These are phyloP conservation scores for Spinellus fusiger DNA, from an alignment of 192 early-diverging fungal genomes.

Conservation along the genomic window DNA sequence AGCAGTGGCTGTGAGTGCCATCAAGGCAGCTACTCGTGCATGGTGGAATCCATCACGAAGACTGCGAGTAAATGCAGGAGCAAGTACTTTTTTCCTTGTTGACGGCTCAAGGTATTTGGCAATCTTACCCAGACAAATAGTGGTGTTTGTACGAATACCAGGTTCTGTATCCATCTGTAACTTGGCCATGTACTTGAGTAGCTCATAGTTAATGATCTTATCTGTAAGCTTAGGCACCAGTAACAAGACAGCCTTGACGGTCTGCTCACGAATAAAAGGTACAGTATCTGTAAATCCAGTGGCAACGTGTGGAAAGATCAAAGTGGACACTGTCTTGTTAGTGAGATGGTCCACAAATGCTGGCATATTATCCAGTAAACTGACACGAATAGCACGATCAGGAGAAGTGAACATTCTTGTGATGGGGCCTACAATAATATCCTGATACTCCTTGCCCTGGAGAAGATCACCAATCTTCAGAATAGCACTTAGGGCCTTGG, in stretches of 20 bases:
- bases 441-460: conserved; percentile 67
- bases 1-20: conserved; percentile 71
- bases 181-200: conserved; percentile 83
- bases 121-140: conserved; percentile 93
- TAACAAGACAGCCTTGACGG: conserved; percentile 76
- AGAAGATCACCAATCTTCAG: conserved; percentile 77
- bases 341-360: conserved; percentile 65
- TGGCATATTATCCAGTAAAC: conserved; percentile 76
- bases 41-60: conserved; percentile 86
- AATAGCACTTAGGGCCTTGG: conserved; percentile 71
- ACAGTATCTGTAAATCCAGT: conserved; percentile 85
- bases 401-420: conserved; percentile 82
- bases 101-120: conserved; percentile 55
- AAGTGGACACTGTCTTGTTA: conserved; percentile 64
- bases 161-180: conserved; percentile 87
- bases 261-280: conserved; percentile 86
- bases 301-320: conserved; percentile 84
- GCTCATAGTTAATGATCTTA: conserved; percentile 73
- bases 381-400: conserved; percentile 82
- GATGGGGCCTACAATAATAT: conserved; percentile 63
- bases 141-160: conserved; percentile 94
- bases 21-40: conserved; percentile 76
- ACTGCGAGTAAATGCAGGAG: conserved; percentile 76
- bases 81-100: conserved; percentile 76
- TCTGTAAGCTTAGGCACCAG: conserved; percentile 72